Evolutionary conservation across 305 asterid genomes (phyloP).

Genomic region (Fraxinus albicans): DNA sequence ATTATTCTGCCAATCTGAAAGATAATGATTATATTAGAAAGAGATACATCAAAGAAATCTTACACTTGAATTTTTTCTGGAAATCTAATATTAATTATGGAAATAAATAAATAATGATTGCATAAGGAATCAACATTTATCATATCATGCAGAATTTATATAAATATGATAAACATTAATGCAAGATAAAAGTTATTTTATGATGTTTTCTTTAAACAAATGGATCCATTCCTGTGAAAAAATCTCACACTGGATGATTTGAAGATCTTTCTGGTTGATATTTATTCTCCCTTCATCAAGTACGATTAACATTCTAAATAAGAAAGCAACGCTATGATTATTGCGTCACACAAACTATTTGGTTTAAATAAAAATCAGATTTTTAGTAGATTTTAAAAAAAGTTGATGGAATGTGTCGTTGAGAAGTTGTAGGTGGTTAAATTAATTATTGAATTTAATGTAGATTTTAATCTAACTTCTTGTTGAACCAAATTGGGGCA

Average conservation of each 20-base stretch:
- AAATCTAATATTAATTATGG: neutral
- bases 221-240: neutral
- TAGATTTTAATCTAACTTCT: neutral
- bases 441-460: neutral
- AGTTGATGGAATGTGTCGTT: neutral
- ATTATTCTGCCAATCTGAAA: neutral
- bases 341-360: neutral
- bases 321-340: neutral
- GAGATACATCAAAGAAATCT: conserved; percentile 8
- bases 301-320: neutral
- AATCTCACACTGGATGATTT: neutral
- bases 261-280: neutral
- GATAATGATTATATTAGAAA: neutral
- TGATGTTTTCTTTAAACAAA: neutral
- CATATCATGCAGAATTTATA: neutral
- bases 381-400: neutral
- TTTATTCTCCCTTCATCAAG: neutral
- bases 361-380: neutral
- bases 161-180: neutral
- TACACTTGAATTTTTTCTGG: neutral
- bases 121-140: neutral
- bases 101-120: neutral
- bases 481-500: neutral
- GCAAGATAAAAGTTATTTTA: neutral
- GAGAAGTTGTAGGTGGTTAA: neutral